Percentiles rank a stretch among this genome's conserved stretches.
phyloP scores from a whole-genome alignment of 2,329 filamentous ascomycete genomes.

The Ophiostoma pallidulum region DNA sequence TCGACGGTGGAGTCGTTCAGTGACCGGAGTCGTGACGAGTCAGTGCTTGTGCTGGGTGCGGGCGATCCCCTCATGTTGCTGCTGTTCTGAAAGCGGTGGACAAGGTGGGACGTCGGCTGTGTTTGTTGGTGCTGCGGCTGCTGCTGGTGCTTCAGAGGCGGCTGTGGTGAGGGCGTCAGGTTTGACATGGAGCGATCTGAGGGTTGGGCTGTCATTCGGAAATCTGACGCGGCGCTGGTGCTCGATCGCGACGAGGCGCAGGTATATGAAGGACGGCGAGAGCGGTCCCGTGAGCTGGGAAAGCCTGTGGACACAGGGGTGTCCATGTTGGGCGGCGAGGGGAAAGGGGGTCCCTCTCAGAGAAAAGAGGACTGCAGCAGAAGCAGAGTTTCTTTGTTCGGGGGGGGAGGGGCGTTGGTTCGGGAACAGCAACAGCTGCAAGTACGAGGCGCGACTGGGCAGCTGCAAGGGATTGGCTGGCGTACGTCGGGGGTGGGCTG shows the following conservation, averaged over 20 bases:
- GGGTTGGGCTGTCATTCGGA: not conserved
- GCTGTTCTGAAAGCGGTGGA: slow-evolving; percentile 13
- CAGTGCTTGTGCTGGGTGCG: slow-evolving; percentile 9
- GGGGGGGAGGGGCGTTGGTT: too few relatives aligned
- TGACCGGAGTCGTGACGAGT: slow-evolving; percentile 6
- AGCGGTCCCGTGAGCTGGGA: slow-evolving; percentile 5
- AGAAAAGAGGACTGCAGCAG: not conserved
- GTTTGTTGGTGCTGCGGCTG: not conserved
- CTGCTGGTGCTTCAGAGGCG: not conserved
- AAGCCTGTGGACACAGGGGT: slow-evolving; percentile 6
- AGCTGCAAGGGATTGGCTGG: not conserved
- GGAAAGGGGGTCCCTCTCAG: not conserved
- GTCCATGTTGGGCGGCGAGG: slow-evolving; percentile 11
- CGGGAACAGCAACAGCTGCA: too few relatives aligned
- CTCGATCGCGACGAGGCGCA: slow-evolving; percentile 11
- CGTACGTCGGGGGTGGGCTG: not conserved
- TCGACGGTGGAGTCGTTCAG: slow-evolving; percentile 27
- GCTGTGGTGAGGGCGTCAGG: slow-evolving; percentile 12
- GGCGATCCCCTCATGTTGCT: slow-evolving; percentile 2
- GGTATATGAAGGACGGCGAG: slow-evolving; percentile 10
- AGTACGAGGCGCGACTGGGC: not conserved
- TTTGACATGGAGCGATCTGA: slow-evolving; percentile 7
- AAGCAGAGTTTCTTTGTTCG: not conserved
- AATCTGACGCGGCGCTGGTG: slow-evolving; percentile 2
- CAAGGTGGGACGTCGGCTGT: slow-evolving; percentile 7